A percentile compares a stretch with the other conserved stretches of the same genome.
Conservation (phyloP, 225 moss, liverwort and hornwort genomes). For the Physcomitrium patens region DNA sequence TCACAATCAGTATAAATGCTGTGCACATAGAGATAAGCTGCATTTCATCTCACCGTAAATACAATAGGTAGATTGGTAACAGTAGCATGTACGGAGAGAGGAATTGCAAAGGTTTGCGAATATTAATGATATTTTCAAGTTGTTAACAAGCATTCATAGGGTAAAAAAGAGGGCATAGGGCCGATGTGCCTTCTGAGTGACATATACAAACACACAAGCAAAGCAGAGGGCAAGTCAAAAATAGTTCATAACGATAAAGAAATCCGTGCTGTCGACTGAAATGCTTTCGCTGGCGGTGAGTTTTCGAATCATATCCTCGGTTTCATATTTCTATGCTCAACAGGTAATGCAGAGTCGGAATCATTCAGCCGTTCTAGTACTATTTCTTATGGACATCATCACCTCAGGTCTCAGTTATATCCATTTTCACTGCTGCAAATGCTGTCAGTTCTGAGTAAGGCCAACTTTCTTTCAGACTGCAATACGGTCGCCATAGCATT, state of each 20-base stretch:
- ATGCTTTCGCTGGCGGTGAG: constrained; percentile 29
- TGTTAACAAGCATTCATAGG: constrained; percentile 14
- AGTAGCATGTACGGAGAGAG: constrained; percentile 19
- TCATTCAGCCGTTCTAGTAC: background rate
- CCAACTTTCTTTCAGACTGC: background rate
- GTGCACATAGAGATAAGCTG: constrained; percentile 32
- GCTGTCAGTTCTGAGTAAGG: background rate
- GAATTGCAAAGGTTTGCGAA: constrained; percentile 23
- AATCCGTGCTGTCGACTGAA: constrained; percentile 17
- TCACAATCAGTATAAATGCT: constrained; percentile 26
- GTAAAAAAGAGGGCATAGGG: constrained; percentile 26
- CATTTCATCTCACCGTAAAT: constrained; percentile 15
- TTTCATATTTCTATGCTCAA: constrained; percentile 25
- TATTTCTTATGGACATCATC: constrained; percentile 1
- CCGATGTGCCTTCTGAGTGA: constrained; percentile 10
- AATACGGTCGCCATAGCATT: background rate
- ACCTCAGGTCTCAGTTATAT: background rate
- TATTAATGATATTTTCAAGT: constrained; percentile 13
- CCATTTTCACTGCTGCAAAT: constrained; percentile 1
- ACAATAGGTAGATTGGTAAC: background rate
- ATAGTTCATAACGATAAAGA: background rate
- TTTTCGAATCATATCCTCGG: constrained; percentile 13
- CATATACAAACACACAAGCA: constrained; percentile 4
- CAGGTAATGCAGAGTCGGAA: background rate
- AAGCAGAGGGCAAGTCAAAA: constrained; percentile 26